A percentile compares a stretch with the other conserved stretches of the same genome.
Conservation (phyloP, 176 grass and related monocot species). For the Eremochloa ophiuroides region DNA sequence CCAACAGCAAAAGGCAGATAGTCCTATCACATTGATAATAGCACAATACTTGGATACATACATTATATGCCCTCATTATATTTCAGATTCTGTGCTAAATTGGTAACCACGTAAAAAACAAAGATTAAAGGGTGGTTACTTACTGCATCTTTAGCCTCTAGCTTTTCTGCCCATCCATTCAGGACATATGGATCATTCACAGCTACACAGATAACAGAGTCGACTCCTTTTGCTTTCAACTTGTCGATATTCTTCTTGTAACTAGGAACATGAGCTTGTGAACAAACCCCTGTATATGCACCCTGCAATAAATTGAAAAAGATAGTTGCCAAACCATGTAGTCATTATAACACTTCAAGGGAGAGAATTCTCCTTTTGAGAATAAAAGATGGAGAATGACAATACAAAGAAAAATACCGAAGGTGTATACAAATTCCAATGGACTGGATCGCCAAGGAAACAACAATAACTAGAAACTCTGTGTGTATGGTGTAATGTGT, state of each 20-base stretch:
- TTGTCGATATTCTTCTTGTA: constrained; percentile 96
- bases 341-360: background rate
- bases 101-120: background rate
- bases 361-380: background rate
- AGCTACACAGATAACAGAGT: constrained; percentile 95
- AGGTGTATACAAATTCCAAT: background rate
- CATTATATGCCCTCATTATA: background rate
- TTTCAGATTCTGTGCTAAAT: background rate
- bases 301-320: constrained; percentile 52
- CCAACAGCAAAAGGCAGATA: background rate
- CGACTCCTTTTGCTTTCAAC: constrained; percentile 82
- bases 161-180: constrained; percentile 92
- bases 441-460: background rate
- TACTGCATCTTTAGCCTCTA: constrained; percentile 80
- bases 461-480: background rate
- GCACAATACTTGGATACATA: background rate
- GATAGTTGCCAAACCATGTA: background rate
- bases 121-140: constrained; percentile 27
- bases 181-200: constrained; percentile 90
- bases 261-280: constrained; percentile 79
- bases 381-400: background rate
- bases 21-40: constrained; percentile 1
- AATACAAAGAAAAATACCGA: background rate
- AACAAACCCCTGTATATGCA: constrained; percentile 89
- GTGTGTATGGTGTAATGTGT: background rate